phyloP scores from a whole-genome alignment of 768 basidiomycete species.

The Mycena amicta region DNA sequence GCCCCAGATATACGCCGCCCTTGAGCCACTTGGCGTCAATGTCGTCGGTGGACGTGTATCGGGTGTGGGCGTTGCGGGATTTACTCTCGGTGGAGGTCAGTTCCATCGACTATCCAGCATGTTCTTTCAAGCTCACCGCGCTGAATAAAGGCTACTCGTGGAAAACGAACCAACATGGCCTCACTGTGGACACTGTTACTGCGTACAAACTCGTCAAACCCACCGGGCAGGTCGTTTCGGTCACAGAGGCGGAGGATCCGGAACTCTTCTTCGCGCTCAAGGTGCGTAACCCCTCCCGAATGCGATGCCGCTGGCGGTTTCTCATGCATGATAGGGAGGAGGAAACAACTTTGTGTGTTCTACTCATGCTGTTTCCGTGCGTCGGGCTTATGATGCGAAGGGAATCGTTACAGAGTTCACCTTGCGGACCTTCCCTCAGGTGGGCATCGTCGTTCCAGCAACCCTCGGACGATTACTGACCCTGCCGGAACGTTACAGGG shows the following conservation, averaged over 20 bases:
- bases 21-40: no score
- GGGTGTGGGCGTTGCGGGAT: conserved; percentile 62
- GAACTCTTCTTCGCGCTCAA: no score
- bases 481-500: no score
- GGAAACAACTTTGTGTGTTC: conserved; percentile 55
- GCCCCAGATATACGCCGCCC: conserved; percentile 43
- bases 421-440: no score
- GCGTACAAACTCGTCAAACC: no score
- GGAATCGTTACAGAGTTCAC: conserved; percentile 66
- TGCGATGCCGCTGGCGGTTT: neutral
- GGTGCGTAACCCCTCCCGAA: conserved; percentile 22
- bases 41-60: conserved; percentile 62
- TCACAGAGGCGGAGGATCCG: no score
- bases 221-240: no score
- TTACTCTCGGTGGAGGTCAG: conserved; percentile 62
- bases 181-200: conserved; percentile 60
- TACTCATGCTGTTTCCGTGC: neutral
- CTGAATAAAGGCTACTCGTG: conserved; percentile 74
- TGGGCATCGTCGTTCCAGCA: neutral
- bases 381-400: conserved; percentile 19
- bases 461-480: neutral
- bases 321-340: conserved; percentile 46
- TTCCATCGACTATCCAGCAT: neutral
- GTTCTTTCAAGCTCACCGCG: no score
- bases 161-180: conserved; percentile 61